These are phyloP conservation scores for Taiozyma onychis DNA, from an alignment of 1,139 yeast genomes.

Conservation along the genomic window DNA sequence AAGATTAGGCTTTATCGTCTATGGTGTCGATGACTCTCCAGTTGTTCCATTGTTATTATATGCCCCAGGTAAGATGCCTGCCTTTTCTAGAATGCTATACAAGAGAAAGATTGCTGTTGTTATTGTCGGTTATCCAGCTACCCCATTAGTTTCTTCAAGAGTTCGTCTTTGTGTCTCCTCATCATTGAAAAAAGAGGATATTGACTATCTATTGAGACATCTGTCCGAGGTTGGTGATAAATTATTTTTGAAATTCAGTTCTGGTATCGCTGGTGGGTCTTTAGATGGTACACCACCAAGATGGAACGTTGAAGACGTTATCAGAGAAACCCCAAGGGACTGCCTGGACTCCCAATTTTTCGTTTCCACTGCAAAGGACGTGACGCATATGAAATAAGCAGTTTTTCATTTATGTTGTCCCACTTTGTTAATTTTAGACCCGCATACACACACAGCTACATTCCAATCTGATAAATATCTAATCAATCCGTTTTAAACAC, in stretches of 20 bases:
- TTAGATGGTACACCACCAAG: conserved; percentile 59
- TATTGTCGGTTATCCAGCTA: conserved; percentile 96
- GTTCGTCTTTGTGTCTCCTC: conserved; percentile 91
- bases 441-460: neutral
- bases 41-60: conserved; percentile 85
- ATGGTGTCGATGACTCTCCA: conserved; percentile 96
- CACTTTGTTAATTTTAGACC: neutral
- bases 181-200: conserved; percentile 88
- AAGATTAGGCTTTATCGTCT: conserved; percentile 87
- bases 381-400: neutral
- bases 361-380: conserved; percentile 14
- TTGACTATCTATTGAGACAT: conserved; percentile 71
- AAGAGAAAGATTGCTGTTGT: conserved; percentile 86
- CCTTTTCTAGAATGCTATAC: conserved; percentile 77
- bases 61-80: conserved; percentile 93
- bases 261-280: conserved; percentile 68
- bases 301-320: conserved; percentile 72
- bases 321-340: conserved; percentile 69
- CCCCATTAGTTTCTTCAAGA: conserved; percentile 86
- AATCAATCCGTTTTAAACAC: neutral
- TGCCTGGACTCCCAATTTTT: conserved; percentile 44
- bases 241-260: conserved; percentile 68
- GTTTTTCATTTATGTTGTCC: too few relatives aligned
- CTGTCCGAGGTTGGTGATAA: conserved; percentile 78
- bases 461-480: too few relatives aligned